A percentile compares a stretch with the other conserved stretches of the same genome.
Evolutionary conservation across 768 basidiomycete species (phyloP).

Genomic region (Terana coerulea): DNA sequence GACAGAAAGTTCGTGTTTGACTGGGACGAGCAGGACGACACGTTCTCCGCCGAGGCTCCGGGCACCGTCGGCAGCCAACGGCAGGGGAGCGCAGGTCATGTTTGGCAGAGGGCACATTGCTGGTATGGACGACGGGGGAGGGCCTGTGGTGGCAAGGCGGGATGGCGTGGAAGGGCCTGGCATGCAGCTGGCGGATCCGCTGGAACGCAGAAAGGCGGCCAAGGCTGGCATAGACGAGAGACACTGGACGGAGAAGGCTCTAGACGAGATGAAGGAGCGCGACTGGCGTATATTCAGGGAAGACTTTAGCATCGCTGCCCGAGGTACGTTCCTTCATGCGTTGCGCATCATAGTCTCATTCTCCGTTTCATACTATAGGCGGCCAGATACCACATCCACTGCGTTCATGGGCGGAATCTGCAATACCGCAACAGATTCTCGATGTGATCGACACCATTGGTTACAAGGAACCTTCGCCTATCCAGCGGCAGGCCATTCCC

Average conservation of each 20-base stretch:
- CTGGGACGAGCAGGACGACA: conserved; percentile 97
- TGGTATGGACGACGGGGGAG: conserved; percentile 81
- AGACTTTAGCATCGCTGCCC: conserved; percentile 93
- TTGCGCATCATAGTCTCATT: not conserved
- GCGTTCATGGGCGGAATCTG: conserved; percentile 87
- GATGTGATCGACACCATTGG: conserved; percentile 88
- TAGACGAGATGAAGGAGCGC: conserved; percentile 92
- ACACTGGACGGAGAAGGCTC: conserved; percentile 95
- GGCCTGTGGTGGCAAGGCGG: conserved; percentile 30
- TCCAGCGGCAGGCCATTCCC: conserved; percentile 98
- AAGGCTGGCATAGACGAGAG: conserved; percentile 86
- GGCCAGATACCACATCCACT: conserved; percentile 92
- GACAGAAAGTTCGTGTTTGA: conserved; percentile 99
- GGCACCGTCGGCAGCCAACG: conserved; percentile 64
- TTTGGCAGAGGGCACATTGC: conserved; percentile 82
- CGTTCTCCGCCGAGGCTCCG: conserved; percentile 75
- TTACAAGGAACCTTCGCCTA: conserved; percentile 95
- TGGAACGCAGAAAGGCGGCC: conserved; percentile 79
- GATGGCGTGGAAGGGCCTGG: conserved; percentile 26
- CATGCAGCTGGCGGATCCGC: conserved; percentile 66
- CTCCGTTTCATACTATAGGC: conserved; percentile 41
- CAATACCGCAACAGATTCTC: conserved; percentile 73
- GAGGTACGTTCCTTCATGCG: conserved; percentile 50
- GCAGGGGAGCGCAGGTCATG: conserved; percentile 84
- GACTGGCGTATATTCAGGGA: conserved; percentile 99